Percentiles rank a stretch among this genome's conserved stretches.
These are phyloP conservation scores for Coleophoma cylindrospora DNA, from an alignment of 2,329 filamentous ascomycete species.

Conservation along the genomic window DNA sequence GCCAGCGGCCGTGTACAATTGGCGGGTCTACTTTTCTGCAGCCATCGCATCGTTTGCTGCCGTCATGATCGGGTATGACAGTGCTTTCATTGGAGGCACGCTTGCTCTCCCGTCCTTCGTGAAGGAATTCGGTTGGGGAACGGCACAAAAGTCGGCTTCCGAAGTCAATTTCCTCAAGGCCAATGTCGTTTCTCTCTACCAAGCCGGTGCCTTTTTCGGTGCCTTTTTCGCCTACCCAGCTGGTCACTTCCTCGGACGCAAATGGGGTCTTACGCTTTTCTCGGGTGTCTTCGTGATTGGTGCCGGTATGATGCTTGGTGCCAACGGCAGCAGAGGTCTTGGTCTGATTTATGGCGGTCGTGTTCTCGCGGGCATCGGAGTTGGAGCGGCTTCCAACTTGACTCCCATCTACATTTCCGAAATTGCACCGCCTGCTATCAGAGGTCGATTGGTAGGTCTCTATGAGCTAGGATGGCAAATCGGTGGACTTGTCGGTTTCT, in stretches of 20 bases:
- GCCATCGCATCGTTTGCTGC: slow-evolving; percentile 50
- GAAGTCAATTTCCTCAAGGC: slow-evolving; percentile 57
- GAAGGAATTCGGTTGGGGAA: slow-evolving; percentile 59
- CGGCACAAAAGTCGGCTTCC: slow-evolving; percentile 32
- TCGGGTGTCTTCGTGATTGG: slow-evolving; percentile 62
- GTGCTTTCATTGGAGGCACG: slow-evolving; percentile 75
- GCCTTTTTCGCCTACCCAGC: slow-evolving; percentile 63
- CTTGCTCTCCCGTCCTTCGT: slow-evolving; percentile 65
- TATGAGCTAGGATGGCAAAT: slow-evolving; percentile 64
- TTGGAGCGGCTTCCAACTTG: slow-evolving; percentile 59
- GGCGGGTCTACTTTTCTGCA: slow-evolving; percentile 52
- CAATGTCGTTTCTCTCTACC: slow-evolving; percentile 78
- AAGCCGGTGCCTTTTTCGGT: slow-evolving; percentile 81
- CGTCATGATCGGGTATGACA: slow-evolving; percentile 55
- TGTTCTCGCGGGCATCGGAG: slow-evolving; percentile 58
- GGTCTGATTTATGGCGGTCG: slow-evolving; percentile 57
- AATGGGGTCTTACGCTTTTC: slow-evolving; percentile 58
- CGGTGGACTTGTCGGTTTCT: slow-evolving; percentile 59
- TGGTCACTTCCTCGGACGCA: slow-evolving; percentile 63
- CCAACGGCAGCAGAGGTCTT: slow-evolving; percentile 55
- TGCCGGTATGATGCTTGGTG: slow-evolving; percentile 67
- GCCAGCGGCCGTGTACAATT: slow-evolving; percentile 54
- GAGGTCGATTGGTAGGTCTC: slow-evolving; percentile 60
- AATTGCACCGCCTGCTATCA: slow-evolving; percentile 55
- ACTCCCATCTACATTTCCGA: slow-evolving; percentile 60